Base-by-base conservation (phyloP, 495 filamentous ascomycete genomes). In the Sabuloglossum arenarium region DNA sequence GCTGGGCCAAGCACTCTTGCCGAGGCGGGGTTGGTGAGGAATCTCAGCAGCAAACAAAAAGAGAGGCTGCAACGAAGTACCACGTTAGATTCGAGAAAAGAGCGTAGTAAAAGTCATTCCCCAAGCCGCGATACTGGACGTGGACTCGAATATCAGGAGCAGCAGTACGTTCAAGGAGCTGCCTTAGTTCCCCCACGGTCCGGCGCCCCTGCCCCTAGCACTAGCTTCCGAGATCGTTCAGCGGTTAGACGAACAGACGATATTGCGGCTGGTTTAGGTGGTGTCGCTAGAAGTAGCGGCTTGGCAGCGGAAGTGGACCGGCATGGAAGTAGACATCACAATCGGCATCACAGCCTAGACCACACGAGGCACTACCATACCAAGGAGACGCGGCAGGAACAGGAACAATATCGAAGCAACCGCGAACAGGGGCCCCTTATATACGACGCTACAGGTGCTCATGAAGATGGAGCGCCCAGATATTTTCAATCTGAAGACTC, bases 41-140 rank as follows among this genome's bases (percentile, higher is more conserved):
- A 61, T 25, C 70, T 70, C 14, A 73, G 67, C 57, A 74, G 74
- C 59, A 75, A 73, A 53, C 65, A 73, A 4, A 69, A 66, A 61
- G 73, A 75, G 51, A 69, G 69, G 52, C 45, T 60, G 30, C 65
- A 61, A 47, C 52, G 60, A 46, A 67, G 60, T 47, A 59, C 52
- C 14, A 61, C 59, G 16, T 23, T 59, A 3, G 61, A 62, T 31
- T 56, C 32, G 16, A 54, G 54, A 46, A 59, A 56, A 23, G 23
- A 24, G n/a, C 11, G 54, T 56, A 11, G 54, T 52, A 11, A 39
- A 29, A 53, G 53, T 49, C 9, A 19, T n/a, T 58, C 27, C 19
- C 45, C 43, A 25, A n/a, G 45, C 12, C n/a, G 23, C 14, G 53
- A 55, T 8, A 56, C 29, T 24, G 24, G 55, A 14, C 37, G 55